Conservation (phyloP, 2,329 filamentous ascomycete species). For the Emericellopsis cladophorae region DNA sequence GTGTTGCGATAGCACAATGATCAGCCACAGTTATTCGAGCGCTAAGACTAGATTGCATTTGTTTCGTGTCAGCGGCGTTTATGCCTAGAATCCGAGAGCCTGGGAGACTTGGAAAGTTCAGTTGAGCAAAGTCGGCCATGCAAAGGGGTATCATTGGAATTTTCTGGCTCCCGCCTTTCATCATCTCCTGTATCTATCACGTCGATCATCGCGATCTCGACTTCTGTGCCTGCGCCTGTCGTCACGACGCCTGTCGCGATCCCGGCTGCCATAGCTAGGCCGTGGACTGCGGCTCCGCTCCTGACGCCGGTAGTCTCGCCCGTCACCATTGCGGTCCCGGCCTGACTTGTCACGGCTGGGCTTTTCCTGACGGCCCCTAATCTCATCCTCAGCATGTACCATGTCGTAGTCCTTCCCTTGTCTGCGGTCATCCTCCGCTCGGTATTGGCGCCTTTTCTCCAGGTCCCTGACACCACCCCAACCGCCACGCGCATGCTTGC, state of each 20-base stretch:
- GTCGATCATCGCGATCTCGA: slow-evolving; percentile 11
- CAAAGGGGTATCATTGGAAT: too few species aligned
- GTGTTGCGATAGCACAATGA: too few species aligned
- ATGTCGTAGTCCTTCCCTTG: slow-evolving; percentile 51
- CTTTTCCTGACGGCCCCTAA: background rate
- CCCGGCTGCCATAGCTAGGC: slow-evolving; percentile 8
- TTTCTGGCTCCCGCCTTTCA: slow-evolving; percentile 7
- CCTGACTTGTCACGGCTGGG: background rate
- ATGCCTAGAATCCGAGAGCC: too few species aligned
- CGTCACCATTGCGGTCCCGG: background rate
- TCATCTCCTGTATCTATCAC: slow-evolving; percentile 9
- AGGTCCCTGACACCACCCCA: slow-evolving; percentile 84
- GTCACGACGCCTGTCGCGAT: slow-evolving; percentile 11
- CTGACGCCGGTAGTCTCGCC: background rate
- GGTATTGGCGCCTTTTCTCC: slow-evolving; percentile 85
- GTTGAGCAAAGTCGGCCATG: too few species aligned
- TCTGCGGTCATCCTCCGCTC: slow-evolving; percentile 44
- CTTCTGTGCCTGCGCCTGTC: slow-evolving; percentile 12
- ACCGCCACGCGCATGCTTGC: slow-evolving; percentile 50
- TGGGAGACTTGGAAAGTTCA: too few species aligned
- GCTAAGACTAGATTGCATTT: too few species aligned
- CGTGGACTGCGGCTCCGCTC: slow-evolving; percentile 29
- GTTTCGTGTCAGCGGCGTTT: too few species aligned
- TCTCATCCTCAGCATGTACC: slow-evolving; percentile 67
- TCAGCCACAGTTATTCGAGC: too few species aligned